Base-by-base conservation (phyloP, 2,329 filamentous ascomycete species). In the Exserohilum rostratum region DNA sequence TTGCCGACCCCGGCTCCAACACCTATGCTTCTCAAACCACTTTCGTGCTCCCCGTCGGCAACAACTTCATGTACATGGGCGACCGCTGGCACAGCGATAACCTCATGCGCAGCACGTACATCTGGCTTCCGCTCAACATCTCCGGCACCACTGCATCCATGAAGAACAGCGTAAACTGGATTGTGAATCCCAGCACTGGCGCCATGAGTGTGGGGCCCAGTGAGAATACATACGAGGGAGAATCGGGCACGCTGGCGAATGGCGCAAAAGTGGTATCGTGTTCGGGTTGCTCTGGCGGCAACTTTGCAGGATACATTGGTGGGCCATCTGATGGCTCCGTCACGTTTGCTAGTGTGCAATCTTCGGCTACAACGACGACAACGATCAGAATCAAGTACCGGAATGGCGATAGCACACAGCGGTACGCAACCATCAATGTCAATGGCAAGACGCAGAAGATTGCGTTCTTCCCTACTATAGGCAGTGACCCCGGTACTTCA, bases 1-100 rank as follows among this genome's bases (percentile, higher is more conserved):
- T 89, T 47, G 85, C 83, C 0, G 80, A 83, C 17, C 64, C 73
- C 0, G 85, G 85, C 0, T 79, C 80, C 76, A 79, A 80, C 42
- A 89, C 87, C 0, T 88, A 85, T 62, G 73, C 74, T 12, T 85
- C 82, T 1, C 87, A 90, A 65, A 86, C 85, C 0, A 84, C 79
- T 31, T 88, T 80, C 61, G 78, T 89, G 18, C 78, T 88, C 17
- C 70, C 74, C 4, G 66, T 83, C 22, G 68, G 75, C 34, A 72
- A 75, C 34, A 70, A 64, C 5, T 78, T 79, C 44, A 80, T 87
- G 58, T 90, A 89, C 72, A 82, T 88, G 73, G 87, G 87, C 17
- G 87, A 90, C 71, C 82, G 87, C 18, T 90, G 87, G 87, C 72
- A 83, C 0, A 81, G 78, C 5, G 69, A 70, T n/a, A 85, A 89